Conservation (phyloP, 2,329 filamentous ascomycete genomes). For the Clarireedia hainanense region DNA sequence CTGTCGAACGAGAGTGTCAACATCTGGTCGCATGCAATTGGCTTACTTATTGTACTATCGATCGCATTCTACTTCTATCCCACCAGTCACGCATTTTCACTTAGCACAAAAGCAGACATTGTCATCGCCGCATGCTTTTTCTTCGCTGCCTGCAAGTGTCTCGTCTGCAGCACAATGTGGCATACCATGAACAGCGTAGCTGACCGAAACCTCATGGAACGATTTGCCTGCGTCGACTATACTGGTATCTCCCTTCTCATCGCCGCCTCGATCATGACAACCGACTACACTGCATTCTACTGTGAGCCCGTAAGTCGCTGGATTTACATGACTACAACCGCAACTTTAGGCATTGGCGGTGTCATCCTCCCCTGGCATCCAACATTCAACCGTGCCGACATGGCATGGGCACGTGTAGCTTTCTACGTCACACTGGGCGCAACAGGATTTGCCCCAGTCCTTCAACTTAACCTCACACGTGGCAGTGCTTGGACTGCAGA, state of each 20-base stretch:
- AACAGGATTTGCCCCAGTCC: conserved; percentile 82
- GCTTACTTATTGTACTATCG: conserved; percentile 77
- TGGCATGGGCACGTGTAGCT: conserved; percentile 84
- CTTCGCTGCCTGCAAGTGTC: conserved; percentile 87
- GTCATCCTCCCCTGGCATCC: conserved; percentile 95
- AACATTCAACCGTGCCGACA: conserved; percentile 83
- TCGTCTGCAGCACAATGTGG: conserved; percentile 94
- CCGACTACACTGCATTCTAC: conserved; percentile 98
- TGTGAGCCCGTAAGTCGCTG: conserved; percentile 85
- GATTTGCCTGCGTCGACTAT: conserved; percentile 97
- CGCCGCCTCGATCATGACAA: conserved; percentile 93
- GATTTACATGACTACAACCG: conserved; percentile 77
- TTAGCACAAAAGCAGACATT: conserved; percentile 81
- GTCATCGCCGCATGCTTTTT: conserved; percentile 93
- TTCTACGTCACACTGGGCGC: conserved; percentile 85
- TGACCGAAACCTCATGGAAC: conserved; percentile 79
- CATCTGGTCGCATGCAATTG: conserved; percentile 93
- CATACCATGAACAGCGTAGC: conserved; percentile 98
- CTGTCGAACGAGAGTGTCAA: conserved; percentile 93
- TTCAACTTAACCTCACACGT: conserved; percentile 73
- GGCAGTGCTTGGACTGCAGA: conserved; percentile 74
- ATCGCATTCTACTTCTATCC: conserved; percentile 97
- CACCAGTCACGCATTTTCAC: conserved; percentile 72
- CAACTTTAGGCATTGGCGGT: conserved; percentile 72
- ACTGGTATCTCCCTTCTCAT: conserved; percentile 94